A percentile compares a stretch with the other conserved stretches of the same genome.
Conservation (phyloP, 1,139 yeast genomes). For the Blastobotrys elegans region DNA sequence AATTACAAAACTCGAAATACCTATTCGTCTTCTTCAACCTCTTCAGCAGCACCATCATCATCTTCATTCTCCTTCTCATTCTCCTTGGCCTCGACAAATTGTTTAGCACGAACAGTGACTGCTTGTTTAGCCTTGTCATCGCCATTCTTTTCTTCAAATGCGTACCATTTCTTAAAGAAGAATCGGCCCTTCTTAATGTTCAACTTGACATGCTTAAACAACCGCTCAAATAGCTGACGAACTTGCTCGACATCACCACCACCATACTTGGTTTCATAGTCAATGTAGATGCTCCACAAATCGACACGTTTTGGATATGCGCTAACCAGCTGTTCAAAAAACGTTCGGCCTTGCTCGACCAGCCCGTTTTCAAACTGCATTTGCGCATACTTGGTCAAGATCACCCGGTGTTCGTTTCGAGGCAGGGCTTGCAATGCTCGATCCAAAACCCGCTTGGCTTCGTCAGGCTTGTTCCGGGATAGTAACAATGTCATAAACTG, state of each 20-base stretch:
- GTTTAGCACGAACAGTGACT: conserved; percentile 89
- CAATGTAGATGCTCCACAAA: conserved; percentile 91
- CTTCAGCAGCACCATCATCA: too few relatives aligned
- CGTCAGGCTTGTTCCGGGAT: conserved; percentile 46
- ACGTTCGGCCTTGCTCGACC: conserved; percentile 88
- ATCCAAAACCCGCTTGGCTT: conserved; percentile 65
- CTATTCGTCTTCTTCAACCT: too few relatives aligned
- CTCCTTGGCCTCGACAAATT: conserved; percentile 44
- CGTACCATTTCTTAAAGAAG: conserved; percentile 90
- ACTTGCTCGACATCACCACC: conserved; percentile 45
- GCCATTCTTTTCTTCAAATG: conserved; percentile 63
- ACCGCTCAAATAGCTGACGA: conserved; percentile 80
- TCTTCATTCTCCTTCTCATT: conserved; percentile 4
- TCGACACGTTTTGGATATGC: conserved; percentile 92
- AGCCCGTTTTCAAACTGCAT: conserved; percentile 84
- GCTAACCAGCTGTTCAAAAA: conserved; percentile 85
- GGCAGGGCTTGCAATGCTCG: conserved; percentile 70
- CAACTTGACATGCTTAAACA: conserved; percentile 53
- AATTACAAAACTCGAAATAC: too few relatives aligned
- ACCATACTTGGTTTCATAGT: conserved; percentile 75
- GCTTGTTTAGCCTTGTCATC: conserved; percentile 72
- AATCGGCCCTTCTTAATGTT: conserved; percentile 91
- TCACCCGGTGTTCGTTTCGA: conserved; percentile 70
- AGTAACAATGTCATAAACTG: conserved; percentile 73
- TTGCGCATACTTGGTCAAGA: conserved; percentile 83